These are phyloP conservation scores for Castanospermum australe DNA, from an alignment of 306 rosid species.

Conservation along the genomic window DNA sequence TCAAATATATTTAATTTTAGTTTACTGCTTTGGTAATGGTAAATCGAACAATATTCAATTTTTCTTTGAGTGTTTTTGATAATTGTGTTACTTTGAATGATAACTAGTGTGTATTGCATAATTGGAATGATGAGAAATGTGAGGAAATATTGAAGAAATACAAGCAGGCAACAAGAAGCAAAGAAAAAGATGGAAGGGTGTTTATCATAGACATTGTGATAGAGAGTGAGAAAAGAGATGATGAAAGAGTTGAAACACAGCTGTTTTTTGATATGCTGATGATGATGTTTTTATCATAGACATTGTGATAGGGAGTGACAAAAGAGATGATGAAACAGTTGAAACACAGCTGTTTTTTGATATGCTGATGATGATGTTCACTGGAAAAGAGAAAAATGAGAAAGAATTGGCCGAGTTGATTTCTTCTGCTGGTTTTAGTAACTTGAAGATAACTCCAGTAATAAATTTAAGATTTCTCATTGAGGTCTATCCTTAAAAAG, in stretches of 20 bases:
- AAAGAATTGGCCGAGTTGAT: slow-evolving; percentile 29
- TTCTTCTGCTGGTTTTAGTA: slow-evolving; percentile 27
- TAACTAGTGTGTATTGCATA: slow-evolving; percentile 35
- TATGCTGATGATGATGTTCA: slow-evolving; percentile 27
- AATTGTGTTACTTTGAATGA: background rate
- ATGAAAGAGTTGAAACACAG: too few relatives aligned
- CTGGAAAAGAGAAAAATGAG: slow-evolving; percentile 26
- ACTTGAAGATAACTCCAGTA: slow-evolving; percentile 26
- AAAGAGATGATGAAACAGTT: slow-evolving; percentile 1
- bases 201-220: too few relatives aligned
- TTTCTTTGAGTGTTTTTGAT: too few relatives aligned
- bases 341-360: slow-evolving; percentile 26
- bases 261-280: too few relatives aligned
- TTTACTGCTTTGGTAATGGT: too few relatives aligned
- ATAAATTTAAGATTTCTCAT: slow-evolving; percentile 39
- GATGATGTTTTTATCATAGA: too few relatives aligned
- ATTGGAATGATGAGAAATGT: slow-evolving; percentile 39
- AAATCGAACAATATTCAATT: too few relatives aligned
- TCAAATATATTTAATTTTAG: too few relatives aligned
- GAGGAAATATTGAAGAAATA: slow-evolving; percentile 28
- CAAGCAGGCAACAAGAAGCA: slow-evolving; percentile 26
- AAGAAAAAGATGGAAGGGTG: slow-evolving; percentile 24
- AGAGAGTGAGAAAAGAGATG: too few relatives aligned
- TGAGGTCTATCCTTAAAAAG: slow-evolving; percentile 12
- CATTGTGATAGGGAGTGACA: slow-evolving; percentile 20